Base-by-base conservation (phyloP, 768 basidiomycete species). In the Podaxis sp. region DNA sequence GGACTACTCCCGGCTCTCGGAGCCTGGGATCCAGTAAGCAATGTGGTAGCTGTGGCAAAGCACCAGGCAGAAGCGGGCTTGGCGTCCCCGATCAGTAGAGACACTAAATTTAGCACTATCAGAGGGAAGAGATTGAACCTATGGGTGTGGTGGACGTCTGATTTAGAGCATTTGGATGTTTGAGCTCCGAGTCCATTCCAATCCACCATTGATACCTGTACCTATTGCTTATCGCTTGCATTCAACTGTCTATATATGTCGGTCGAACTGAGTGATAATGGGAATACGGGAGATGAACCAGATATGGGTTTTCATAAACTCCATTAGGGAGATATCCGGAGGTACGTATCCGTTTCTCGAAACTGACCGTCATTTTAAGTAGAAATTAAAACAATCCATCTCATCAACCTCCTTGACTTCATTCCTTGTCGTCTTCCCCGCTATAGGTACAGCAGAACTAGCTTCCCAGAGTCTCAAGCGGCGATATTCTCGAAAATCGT, bases 401-500 rank as follows among this genome's bases (percentile, higher is more conserved):
- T 8, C 49, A 27, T 50, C 13, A 15, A 24, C 17, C 19, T 19
- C 29, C 5, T 19, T 17, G n/a, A n/a, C 19, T 46, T 19, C 7
- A 46, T 15, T 19, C 7, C 19, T 17, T n/a, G 19, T 46, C 19
- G 2, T 2, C n/a, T 46, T 46, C 43, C 43, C 19, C 3, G 43
- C n/a, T 8, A 46, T 46, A n/a, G 17, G 17, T 46, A 46, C 43
- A 46, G 1, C 29, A 33, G 8, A 33, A 9, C 8, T 9, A 9
- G 33, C n/a, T 46, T 46, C 43, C 43, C 17, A 46, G 43, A 19
- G n/a, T 17, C 17, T 66, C 55, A 66, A 25, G 43, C 55, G 27
- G 50, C 55, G 53, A 91, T 73, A 43, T 79, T 84, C 71, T 90
- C 84, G 61, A 94, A 67, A 61, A 93, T 84, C 8, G 82, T 80